phyloP scores from a whole-genome alignment of 441 rosid genomes.

The Croton setiger region DNA sequence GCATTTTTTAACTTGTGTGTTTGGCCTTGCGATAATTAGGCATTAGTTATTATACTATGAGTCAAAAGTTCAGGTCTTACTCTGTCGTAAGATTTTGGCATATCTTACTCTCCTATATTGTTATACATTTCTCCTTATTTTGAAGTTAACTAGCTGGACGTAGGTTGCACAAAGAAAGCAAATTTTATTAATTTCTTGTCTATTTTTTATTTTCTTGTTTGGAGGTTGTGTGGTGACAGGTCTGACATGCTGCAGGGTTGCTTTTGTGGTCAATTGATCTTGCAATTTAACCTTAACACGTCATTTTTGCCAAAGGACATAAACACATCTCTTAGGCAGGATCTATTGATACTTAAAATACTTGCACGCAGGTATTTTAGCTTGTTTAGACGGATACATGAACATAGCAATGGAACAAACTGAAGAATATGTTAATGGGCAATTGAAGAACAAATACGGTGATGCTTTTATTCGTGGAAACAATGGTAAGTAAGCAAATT shows the following conservation, averaged over 20 bases:
- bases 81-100: too few species aligned
- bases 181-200: background rate
- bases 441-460: conserved; percentile 73
- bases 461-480: conserved; percentile 95
- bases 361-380: conserved; percentile 55
- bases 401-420: conserved; percentile 73
- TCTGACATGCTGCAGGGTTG: background rate
- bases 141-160: background rate
- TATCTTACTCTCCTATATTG: background rate
- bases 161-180: background rate
- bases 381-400: conserved; percentile 59
- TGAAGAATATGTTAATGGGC: conserved; percentile 32
- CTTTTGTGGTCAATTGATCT: too few species aligned
- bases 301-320: too few species aligned
- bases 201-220: background rate
- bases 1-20: background rate
- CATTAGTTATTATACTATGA: background rate
- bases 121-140: background rate
- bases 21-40: background rate
- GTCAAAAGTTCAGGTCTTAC: background rate
- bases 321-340: background rate
- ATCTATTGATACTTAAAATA: background rate
- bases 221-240: background rate
- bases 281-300: too few species aligned
- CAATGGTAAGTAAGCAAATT: conserved; percentile 40